Percentiles rank a stretch among this genome's conserved stretches.
phyloP scores from a whole-genome alignment of 2,329 filamentous ascomycete species.

The Magnaporthiopsis poae region DNA sequence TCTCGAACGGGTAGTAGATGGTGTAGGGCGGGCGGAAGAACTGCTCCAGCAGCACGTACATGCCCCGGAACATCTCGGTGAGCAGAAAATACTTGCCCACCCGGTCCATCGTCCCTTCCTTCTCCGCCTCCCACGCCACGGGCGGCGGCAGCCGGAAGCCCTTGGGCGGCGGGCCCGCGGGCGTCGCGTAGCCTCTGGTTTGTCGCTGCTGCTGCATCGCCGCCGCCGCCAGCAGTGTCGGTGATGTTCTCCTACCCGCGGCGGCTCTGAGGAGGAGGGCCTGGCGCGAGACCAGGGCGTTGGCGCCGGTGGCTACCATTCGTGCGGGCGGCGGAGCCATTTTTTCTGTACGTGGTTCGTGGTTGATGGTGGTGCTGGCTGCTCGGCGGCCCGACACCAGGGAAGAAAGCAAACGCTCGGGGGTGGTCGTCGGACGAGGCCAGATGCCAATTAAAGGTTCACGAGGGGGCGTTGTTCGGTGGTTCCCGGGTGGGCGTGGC shows the following conservation, averaged over 20 bases:
- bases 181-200: conserved; percentile 48
- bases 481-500: background rate
- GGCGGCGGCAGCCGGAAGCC: conserved; percentile 69
- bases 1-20: conserved; percentile 97
- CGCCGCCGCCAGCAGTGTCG: conserved; percentile 2
- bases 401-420: background rate
- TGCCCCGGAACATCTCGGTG: conserved; percentile 90
- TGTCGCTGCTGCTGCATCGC: conserved; percentile 1
- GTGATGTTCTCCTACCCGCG: conserved; percentile 5
- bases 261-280: conserved; percentile 4
- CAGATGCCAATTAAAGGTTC: background rate
- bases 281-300: conserved; percentile 8
- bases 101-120: conserved; percentile 69
- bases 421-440: background rate
- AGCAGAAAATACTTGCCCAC: conserved; percentile 90
- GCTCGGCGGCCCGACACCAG: background rate
- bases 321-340: conserved; percentile 8
- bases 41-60: conserved; percentile 96
- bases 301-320: conserved; percentile 5
- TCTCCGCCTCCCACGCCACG: conserved; percentile 69
- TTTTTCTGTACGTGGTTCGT: background rate
- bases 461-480: background rate
- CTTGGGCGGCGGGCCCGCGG: conserved; percentile 66
- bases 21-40: conserved; percentile 97
- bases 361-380: background rate